Base-by-base conservation (phyloP, 2,329 filamentous ascomycete genomes). In the Diaporthe aspalathi region DNA sequence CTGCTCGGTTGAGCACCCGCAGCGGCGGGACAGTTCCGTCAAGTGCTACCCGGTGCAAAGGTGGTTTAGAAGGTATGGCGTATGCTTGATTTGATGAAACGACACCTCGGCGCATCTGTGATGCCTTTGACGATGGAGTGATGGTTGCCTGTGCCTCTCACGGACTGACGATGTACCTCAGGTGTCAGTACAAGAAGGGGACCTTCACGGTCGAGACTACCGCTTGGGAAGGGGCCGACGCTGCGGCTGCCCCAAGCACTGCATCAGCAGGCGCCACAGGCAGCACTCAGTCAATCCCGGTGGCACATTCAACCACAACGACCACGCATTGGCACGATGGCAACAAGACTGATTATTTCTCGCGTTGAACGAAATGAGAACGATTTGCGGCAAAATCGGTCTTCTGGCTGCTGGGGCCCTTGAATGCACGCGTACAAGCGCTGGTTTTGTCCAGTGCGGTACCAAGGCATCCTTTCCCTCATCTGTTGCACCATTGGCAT, bases 131-230 rank as follows among this genome's bases (percentile, higher is more conserved):
- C 11, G 17, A 29, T 7, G 20, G 7, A 8, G n/a, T 50, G 9
- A 40, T 50, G 29, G 17, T 14, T 54, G 49, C 43, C 29, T 29
- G 7, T 27, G 54, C 20, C 17, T 40, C 22, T 54, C 14, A 16
- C 43, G 22, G 45, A 20, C 67, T 68, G 53, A 68, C 67, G 52
- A 68, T 43, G 50, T 56, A 43, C 29, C 29, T 47, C 77, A 91
- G 90, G 75, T 91, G 90, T 78, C 81, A 83, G 71, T 89, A 91
- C 79, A 85, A 81, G 75, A 87, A 87, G 17, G 87, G 87, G 5
- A 81, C 71, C 9, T 92, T 91, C 75, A 86, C 83, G 78, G 87
- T 90, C 53, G 90, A 92, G 81, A 92, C 90, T 29, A 91, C 90
- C 16, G 84, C 85, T 53, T 91, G 89, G 89, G 89, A 91, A 80